Evolutionary conservation across 1,284 basidiomycete genomes (phyloP).

Genomic region (Apiotrichum gamsii): DNA sequence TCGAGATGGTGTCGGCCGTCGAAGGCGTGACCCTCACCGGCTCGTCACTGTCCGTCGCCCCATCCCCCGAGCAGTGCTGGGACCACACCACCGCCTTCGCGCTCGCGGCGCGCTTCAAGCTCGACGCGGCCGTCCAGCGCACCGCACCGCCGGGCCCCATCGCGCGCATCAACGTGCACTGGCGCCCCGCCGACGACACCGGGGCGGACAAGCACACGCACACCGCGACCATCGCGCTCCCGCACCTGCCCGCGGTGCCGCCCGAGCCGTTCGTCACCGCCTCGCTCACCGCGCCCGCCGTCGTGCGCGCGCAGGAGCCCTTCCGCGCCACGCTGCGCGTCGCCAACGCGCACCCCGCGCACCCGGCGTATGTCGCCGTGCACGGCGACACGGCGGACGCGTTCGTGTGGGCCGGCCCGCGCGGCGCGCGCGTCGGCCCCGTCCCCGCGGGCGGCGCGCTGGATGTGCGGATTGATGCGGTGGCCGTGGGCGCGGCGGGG

Average conservation of each 20-base stretch:
- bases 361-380: constrained; percentile 22
- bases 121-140: background rate
- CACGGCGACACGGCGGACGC: constrained; percentile 36
- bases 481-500: constrained; percentile 27
- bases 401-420: constrained; percentile 41
- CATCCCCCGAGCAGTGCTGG: constrained; percentile 10
- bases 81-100: constrained; percentile 15
- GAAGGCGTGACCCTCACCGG: constrained; percentile 14
- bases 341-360: constrained; percentile 36
- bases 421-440: constrained; percentile 21
- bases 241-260: constrained; percentile 22
- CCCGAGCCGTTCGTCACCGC: constrained; percentile 34
- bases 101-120: constrained; percentile 19
- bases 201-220: background rate
- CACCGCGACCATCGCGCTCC: constrained; percentile 18
- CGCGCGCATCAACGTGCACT: constrained; percentile 8
- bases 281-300: constrained; percentile 14
- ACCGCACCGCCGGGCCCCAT: background rate
- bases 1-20: background rate
- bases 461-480: constrained; percentile 21
- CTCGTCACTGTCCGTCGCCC: constrained; percentile 5
- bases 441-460: constrained; percentile 19
- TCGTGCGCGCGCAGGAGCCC: constrained; percentile 21
- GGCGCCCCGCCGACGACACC: constrained; percentile 5
- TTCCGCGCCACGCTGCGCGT: constrained; percentile 32